Evolutionary conservation across 2,329 filamentous ascomycete genomes (phyloP), one percentile per base, ranked within the genome.

Genomic region (Neodidymelliopsis sp.): DNA sequence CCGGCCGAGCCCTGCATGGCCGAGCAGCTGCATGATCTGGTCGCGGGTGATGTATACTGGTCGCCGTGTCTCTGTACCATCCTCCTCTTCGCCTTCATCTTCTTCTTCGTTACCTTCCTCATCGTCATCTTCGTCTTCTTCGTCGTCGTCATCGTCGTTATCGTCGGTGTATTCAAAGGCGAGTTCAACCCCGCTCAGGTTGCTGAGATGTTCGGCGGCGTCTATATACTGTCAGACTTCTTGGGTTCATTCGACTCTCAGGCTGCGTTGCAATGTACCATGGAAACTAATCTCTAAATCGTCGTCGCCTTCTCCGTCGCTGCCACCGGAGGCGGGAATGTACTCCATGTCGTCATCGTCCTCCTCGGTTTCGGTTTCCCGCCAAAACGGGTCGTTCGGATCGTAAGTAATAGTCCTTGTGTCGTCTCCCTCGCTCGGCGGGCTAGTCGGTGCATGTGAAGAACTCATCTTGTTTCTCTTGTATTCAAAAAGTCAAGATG

Each of bases 281-380:
- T 73, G 69, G 36, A 70, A 74, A 24, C 66, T 66, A 3, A 62
- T 48, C 15, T 71, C 66, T 2, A 69, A 66, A 31, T 73, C 63
- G 7, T 66, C 72, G n/a, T 73, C 71, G 7, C 76, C 74, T 9
- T 69, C 69, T 12, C 71, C 63, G 18, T 75, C 71, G 39, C 62
- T 71, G 11, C 69, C 69, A 49, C 75, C 74, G 47, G 73, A 65
- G 34, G 75, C 71, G 20, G 75, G 71, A 60, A 79, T 71, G 67
- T 76, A 79, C 54, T 81, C 78, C 74, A 80, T 79, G 67, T 80
- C 78, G 66, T 80, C 78, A 70, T 81, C 78, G 71, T 78, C 75
- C 57, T 72, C 72, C 46, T 71, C 70, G 30, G 64, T 62, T 28
- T 66, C 63, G 29, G 56, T 65, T 47, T 70, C 66, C 41, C 61